A percentile compares a stretch with the other conserved stretches of the same genome.
phyloP scores from a whole-genome alignment of 768 basidiomycete species.

The Rhodotorula toruloides region DNA sequence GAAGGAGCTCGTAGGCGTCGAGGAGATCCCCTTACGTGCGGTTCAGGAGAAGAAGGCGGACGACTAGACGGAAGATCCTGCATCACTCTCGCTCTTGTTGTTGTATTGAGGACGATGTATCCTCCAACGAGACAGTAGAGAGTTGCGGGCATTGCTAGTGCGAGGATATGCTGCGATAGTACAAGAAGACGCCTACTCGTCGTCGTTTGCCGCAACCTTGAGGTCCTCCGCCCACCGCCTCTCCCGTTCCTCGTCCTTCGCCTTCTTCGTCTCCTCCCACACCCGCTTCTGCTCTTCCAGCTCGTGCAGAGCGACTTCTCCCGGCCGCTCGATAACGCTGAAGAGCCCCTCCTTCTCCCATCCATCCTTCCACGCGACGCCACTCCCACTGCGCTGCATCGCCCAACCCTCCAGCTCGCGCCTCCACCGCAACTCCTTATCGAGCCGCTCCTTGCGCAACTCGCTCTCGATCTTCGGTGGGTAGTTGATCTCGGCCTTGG shows the following conservation, averaged over 20 bases:
- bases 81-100: too few species aligned
- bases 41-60: too few species aligned
- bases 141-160: too few species aligned
- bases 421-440: conserved; percentile 83
- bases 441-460: conserved; percentile 75
- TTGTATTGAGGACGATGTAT: neutral
- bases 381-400: conserved; percentile 60
- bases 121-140: too few species aligned
- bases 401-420: conserved; percentile 73
- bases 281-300: neutral
- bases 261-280: conserved; percentile 7
- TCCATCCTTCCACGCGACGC: conserved; percentile 71
- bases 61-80: too few species aligned
- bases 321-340: conserved; percentile 54
- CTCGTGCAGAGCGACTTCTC: conserved; percentile 7
- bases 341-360: conserved; percentile 53
- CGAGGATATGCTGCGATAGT: too few species aligned
- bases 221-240: neutral
- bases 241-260: conserved; percentile 18
- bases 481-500: conserved; percentile 68
- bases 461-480: conserved; percentile 85
- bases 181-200: neutral
- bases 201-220: conserved; percentile 2
- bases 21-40: too few species aligned
- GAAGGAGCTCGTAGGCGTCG: too few species aligned